These are phyloP conservation scores for Bryum argenteum DNA, from an alignment of 225 moss, liverwort and hornwort genomes.

Conservation along the genomic window DNA sequence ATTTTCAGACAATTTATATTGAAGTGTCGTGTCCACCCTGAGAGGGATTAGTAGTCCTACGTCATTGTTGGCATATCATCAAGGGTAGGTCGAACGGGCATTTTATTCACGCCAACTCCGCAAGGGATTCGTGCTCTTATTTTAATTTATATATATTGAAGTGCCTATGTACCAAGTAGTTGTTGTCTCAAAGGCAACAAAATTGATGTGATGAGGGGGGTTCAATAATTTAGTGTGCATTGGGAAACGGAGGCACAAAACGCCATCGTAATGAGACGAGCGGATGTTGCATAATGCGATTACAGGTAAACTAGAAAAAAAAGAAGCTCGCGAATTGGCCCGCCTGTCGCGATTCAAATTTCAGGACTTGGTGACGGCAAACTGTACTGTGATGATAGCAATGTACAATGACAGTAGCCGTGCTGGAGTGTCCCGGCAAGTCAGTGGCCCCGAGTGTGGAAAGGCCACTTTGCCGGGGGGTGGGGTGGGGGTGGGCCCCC, in stretches of 20 bases:
- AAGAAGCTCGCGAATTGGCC: neutral
- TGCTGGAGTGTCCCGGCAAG: conserved; percentile 24
- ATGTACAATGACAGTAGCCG: neutral
- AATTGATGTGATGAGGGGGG: neutral
- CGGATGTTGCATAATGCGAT: conserved; percentile 2
- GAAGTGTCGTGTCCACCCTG: too few relatives aligned
- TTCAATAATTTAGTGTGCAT: neutral
- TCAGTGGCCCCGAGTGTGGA: conserved; percentile 19
- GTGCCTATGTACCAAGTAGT: too few relatives aligned
- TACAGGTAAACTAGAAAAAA: neutral
- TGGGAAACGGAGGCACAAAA: neutral
- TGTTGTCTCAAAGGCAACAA: too few relatives aligned
- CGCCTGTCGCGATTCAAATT: neutral
- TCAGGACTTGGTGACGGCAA: conserved; percentile 13
- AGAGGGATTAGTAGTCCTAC: too few relatives aligned
- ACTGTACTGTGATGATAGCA: conserved; percentile 24
- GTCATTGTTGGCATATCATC: too few relatives aligned
- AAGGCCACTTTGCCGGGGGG: conserved; percentile 4
- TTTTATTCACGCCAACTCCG: too few relatives aligned
- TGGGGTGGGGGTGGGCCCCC: too few relatives aligned
- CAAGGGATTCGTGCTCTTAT: too few relatives aligned
- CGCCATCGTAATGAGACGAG: neutral
- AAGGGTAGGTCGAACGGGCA: too few relatives aligned
- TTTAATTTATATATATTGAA: too few relatives aligned
- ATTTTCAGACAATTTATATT: too few relatives aligned